Percentiles rank a stretch among this genome's conserved stretches.
Conservation (phyloP, 139 green algal genomes). For the Ostreobium quekettii region DNA sequence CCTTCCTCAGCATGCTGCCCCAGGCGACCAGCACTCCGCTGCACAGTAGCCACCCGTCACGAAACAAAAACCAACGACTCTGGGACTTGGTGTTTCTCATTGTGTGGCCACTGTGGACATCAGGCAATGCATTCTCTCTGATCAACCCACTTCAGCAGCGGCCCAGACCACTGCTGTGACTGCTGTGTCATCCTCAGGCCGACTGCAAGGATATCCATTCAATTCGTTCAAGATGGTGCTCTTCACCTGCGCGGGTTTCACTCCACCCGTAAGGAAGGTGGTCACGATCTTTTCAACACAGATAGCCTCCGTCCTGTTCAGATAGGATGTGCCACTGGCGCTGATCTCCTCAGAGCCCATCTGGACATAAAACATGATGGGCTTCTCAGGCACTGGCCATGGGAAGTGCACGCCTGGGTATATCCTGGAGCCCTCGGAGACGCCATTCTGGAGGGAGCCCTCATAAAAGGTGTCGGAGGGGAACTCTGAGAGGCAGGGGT, state of each 20-base stretch:
- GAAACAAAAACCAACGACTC: too few relatives aligned
- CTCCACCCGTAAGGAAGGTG: slow-evolving; percentile 55
- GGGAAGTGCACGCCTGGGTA: slow-evolving; percentile 56
- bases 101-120: too few relatives aligned
- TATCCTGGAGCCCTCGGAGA: slow-evolving; percentile 44
- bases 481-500: slow-evolving; percentile 91
- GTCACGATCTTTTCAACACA: slow-evolving; percentile 90
- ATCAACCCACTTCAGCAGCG: too few relatives aligned
- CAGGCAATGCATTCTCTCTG: too few relatives aligned
- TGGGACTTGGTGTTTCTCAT: too few relatives aligned
- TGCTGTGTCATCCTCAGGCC: too few relatives aligned
- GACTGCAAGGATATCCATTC: too few relatives aligned
- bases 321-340: slow-evolving; percentile 78
- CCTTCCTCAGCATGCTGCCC: too few relatives aligned
- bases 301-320: slow-evolving; percentile 89
- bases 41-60: too few relatives aligned
- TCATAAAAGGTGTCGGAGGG: slow-evolving; percentile 96
- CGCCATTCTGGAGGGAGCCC: slow-evolving; percentile 78
- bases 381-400: slow-evolving; percentile 69
- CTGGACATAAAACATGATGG: slow-evolving; percentile 94
- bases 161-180: too few relatives aligned
- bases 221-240: too few relatives aligned
- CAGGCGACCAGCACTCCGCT: too few relatives aligned
- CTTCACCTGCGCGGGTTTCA: slow-evolving; percentile 17
- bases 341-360: slow-evolving; percentile 69